Percentiles rank a stretch among this genome's conserved stretches.
These are phyloP conservation scores for Zanthoxylum bungeanum DNA, from an alignment of 345 rosid genomes.

Conservation along the genomic window DNA sequence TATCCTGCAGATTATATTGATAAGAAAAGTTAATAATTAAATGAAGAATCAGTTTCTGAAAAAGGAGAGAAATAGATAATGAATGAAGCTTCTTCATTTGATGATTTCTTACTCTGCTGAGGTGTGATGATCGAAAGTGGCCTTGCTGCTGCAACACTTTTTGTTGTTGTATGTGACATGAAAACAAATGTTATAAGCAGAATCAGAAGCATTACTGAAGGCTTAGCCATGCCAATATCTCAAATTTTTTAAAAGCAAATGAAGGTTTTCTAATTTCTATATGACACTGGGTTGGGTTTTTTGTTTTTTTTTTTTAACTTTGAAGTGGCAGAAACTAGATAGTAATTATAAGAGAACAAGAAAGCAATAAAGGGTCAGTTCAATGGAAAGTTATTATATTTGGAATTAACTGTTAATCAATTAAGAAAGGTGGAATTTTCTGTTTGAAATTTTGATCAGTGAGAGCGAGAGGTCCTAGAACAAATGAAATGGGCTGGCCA, in stretches of 20 bases:
- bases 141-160: conserved; percentile 31
- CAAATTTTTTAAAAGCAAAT: neutral
- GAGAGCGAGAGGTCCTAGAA: conserved; percentile 19
- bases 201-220: conserved; percentile 21
- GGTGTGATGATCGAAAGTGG: conserved; percentile 27
- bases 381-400: too few relatives aligned
- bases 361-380: too few relatives aligned
- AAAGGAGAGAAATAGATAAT: neutral
- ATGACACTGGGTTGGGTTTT: neutral
- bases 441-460: conserved; percentile 2
- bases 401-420: too few relatives aligned
- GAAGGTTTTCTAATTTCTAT: neutral
- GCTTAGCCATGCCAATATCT: conserved; percentile 24
- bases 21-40: neutral
- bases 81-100: neutral
- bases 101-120: conserved; percentile 25
- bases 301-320: too few relatives aligned
- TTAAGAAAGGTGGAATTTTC: conserved; percentile 23
- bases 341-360: neutral
- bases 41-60: neutral
- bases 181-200: conserved; percentile 20
- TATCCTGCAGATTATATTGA: conserved; percentile 17
- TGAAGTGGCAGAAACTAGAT: neutral
- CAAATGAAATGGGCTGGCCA: neutral
- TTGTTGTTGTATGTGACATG: conserved; percentile 9